These are phyloP conservation scores for Xylaria sp. DNA, from an alignment of 2,329 filamentous ascomycete species.

Conservation along the genomic window DNA sequence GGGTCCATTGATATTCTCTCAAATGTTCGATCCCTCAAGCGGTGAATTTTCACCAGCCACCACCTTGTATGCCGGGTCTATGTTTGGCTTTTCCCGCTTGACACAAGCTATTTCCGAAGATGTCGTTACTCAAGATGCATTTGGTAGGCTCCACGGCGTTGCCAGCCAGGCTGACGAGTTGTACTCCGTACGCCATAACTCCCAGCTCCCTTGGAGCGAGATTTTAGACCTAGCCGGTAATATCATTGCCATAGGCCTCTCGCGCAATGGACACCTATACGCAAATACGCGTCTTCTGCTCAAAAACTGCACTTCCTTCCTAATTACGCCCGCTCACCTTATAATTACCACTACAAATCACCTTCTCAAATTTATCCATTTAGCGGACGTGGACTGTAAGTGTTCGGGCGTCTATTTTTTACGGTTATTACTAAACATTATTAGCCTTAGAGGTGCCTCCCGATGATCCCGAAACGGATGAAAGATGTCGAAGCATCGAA, in stretches of 20 bases:
- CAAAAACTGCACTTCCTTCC: constrained; percentile 92
- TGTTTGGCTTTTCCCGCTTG: constrained; percentile 49
- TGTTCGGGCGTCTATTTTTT: constrained; percentile 21
- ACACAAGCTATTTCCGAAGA: constrained; percentile 48
- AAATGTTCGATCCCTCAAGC: constrained; percentile 32
- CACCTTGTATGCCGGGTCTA: constrained; percentile 46
- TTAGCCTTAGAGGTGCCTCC: constrained; percentile 82
- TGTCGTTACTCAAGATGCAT: constrained; percentile 58
- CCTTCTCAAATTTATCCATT: constrained; percentile 92
- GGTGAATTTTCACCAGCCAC: constrained; percentile 32
- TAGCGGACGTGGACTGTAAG: constrained; percentile 73
- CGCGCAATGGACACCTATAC: constrained; percentile 80
- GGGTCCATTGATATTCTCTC: constrained; percentile 43
- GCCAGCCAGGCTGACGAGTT: constrained; percentile 49
- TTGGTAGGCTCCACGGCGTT: constrained; percentile 59
- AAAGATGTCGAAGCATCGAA: constrained; percentile 91
- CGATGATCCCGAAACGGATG: constrained; percentile 91
- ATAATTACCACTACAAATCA: constrained; percentile 94
- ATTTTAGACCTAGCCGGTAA: constrained; percentile 56
- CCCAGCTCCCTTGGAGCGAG: constrained; percentile 65
- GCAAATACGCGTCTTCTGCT: constrained; percentile 78
- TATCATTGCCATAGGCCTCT: constrained; percentile 70
- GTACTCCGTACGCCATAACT: constrained; percentile 55
- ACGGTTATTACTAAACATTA: constrained; percentile 12
- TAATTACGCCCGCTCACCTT: constrained; percentile 82